These are phyloP conservation scores for Aspergillus viridinutans DNA, from an alignment of 2,329 filamentous ascomycete species.

Conservation along the genomic window DNA sequence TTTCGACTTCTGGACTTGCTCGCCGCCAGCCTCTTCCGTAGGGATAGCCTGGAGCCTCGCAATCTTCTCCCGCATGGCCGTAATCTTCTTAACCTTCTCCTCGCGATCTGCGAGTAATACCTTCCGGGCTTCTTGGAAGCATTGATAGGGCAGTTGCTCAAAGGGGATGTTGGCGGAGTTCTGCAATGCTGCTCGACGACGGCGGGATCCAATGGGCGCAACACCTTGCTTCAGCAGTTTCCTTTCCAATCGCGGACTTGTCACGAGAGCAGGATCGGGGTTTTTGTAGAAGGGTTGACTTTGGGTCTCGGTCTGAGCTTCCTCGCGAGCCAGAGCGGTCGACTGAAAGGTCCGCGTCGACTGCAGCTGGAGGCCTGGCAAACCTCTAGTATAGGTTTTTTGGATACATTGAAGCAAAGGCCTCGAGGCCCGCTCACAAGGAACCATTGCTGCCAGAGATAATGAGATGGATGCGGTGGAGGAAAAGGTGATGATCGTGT, in stretches of 20 bases:
- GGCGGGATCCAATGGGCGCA: constrained; percentile 74
- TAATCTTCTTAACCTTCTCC: constrained; percentile 73
- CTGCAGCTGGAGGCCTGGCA: constrained; percentile 32
- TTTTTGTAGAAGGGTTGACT: constrained; percentile 40
- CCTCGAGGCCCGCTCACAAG: constrained; percentile 41
- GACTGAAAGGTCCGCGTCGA: constrained; percentile 48
- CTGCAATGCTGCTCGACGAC: constrained; percentile 71
- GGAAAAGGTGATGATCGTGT: constrained; percentile 17
- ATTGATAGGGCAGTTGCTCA: constrained; percentile 92
- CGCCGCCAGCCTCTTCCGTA: constrained; percentile 57
- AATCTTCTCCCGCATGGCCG: constrained; percentile 64
- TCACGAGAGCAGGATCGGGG: constrained; percentile 64
- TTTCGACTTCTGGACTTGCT: constrained; percentile 60
- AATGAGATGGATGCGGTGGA: constrained; percentile 12
- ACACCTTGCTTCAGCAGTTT: constrained; percentile 64
- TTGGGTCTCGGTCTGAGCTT: constrained; percentile 39
- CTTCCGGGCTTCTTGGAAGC: constrained; percentile 92
- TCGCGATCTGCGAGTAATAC: constrained; percentile 73
- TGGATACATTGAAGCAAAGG: constrained; percentile 41
- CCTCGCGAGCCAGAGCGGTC: constrained; percentile 41
- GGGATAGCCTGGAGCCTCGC: constrained; percentile 59
- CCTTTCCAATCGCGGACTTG: constrained; percentile 60
- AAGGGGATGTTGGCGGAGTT: constrained; percentile 69
- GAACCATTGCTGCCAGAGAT: constrained; percentile 28
- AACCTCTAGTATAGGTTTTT: constrained; percentile 29